Base-by-base conservation (phyloP, 345 rosid genomes). In the Brassica rapa region DNA sequence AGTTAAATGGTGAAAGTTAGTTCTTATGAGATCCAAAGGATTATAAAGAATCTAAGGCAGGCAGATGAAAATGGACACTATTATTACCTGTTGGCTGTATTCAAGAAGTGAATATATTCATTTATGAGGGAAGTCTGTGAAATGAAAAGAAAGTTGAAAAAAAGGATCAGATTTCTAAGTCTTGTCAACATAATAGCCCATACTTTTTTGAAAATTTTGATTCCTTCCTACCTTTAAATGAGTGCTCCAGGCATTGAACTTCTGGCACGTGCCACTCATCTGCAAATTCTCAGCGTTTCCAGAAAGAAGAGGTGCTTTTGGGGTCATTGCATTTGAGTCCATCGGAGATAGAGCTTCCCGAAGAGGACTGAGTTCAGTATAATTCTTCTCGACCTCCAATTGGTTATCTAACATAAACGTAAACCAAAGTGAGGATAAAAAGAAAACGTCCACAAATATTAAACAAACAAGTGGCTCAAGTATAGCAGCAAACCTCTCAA, bases 71-170 rank as follows among this genome's bases (percentile, higher is more conserved):
- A 8, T 60, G 43, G 33, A 37, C 33, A 3, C 0, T 61, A 27
- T 8, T 11, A n/a, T 56, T 80, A 88, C 97, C 91, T 88, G 85
- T 88, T 88, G 41, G 97, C 97, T 21, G 85, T 78, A 46, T 95
- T 95, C 67, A 95, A 81, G 81, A 91, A 85, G 71, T 83, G 83
- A 6, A 93, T 73, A 23, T 91, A 95, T 81, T 90, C 91, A 59
- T 86, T 85, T 2, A 88, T 55, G 19, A 91, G 89, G 29, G 87
- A 81, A 41, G 69, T 84, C 99, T 95, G 89, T 25, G 74, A 70
- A 29, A 66, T 33, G 51, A 83, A 35, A 74, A 16, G 9, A 15
- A 8, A 1, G 6, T 60, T 66, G 30, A 43, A 25, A 29, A 29
- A 35, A 59, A 35, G 61, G 56, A 67, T 80, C 46, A 80, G 64